Base-by-base conservation (phyloP, 768 basidiomycete genomes). In the Calocera viscosa region DNA sequence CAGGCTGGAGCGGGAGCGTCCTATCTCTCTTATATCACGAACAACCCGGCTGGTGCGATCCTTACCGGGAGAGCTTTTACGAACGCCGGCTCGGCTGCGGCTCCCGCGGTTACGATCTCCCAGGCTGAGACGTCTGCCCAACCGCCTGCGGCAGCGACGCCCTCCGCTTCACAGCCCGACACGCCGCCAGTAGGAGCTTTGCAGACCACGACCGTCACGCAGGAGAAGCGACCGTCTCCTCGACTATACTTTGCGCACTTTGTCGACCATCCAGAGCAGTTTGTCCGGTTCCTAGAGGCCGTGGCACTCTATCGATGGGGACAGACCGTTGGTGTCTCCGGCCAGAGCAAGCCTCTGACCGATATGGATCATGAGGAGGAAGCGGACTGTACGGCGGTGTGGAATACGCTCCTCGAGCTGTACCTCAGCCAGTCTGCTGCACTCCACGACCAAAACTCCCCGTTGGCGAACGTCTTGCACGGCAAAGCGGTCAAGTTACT, bases 321-420 rank as follows among this genome's bases (percentile, higher is more conserved):
- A 3, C 91, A 95, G 74, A 80, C 76, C 24, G 79, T 91, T 19
- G 82, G 84, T 30, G 2, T 35, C 28, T 33, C 41, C 35, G 79
- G 73, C 2, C 34, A 26, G 26, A 60, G 30, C 53, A 60, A 72
- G 30, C 73, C 63, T 64, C 71, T 64, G 67, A 65, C 78, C 1
- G 83, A 84, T 41, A 82, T 83, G 64, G 77, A 79, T 32, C 73
- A 75, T 0, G 89, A 89, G 68, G 80, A 78, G 71, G 75, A 75
- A 10, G 67, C 69, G 2, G 91, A 94, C 72, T 91, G 92, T 72
- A 80, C 83, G 10, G 88, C 93, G 0, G 86, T 97, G 1, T 97
- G 94, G 94, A 96, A 95, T 76, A 97, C 94, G 11, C 80, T 98
- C 1, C 78, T 98, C 68, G 95, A 99, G 76, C 82, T 99, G 12